Evolutionary conservation across 2,329 filamentous ascomycete genomes (phyloP).

Genomic region (Xylaria sp.): DNA sequence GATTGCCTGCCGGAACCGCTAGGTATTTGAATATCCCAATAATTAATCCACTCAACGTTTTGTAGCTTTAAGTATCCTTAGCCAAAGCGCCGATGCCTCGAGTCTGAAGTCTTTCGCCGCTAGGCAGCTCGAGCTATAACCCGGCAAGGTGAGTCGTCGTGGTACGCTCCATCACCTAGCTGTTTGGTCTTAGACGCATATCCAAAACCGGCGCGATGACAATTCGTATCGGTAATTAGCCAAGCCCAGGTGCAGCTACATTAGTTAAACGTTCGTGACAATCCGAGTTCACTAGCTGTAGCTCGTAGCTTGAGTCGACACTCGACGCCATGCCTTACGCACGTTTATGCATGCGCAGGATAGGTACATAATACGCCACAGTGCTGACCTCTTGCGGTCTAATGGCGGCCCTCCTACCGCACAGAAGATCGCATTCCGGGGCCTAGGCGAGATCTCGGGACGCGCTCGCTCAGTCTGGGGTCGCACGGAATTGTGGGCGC

Average conservation of each 20-base stretch:
- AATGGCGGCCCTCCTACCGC: conserved; percentile 5
- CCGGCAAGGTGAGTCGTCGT: background rate
- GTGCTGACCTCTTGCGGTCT: conserved; percentile 19
- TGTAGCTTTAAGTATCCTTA: background rate
- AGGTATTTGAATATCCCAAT: background rate
- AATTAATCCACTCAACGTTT: background rate
- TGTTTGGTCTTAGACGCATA: background rate
- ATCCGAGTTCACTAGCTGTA: conserved; percentile 1
- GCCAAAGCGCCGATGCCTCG: background rate
- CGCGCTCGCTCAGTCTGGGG: conserved; percentile 1
- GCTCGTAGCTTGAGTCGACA: background rate
- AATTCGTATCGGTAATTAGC: background rate
- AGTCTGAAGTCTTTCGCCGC: background rate
- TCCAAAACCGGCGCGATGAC: conserved; percentile 10
- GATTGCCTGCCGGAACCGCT: background rate
- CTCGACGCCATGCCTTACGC: conserved; percentile 12
- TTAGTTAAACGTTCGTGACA: conserved; percentile 3
- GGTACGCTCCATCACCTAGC: background rate
- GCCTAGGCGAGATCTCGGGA: conserved; percentile 32
- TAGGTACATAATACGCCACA: conserved; percentile 19
- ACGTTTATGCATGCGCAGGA: conserved; percentile 14
- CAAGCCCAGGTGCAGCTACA: background rate
- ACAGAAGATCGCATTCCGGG: conserved; percentile 8
- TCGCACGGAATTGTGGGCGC: conserved; percentile 6
- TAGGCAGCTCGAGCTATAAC: background rate